Conservation (phyloP, 768 basidiomycete genomes). For the Boletus speciosus region DNA sequence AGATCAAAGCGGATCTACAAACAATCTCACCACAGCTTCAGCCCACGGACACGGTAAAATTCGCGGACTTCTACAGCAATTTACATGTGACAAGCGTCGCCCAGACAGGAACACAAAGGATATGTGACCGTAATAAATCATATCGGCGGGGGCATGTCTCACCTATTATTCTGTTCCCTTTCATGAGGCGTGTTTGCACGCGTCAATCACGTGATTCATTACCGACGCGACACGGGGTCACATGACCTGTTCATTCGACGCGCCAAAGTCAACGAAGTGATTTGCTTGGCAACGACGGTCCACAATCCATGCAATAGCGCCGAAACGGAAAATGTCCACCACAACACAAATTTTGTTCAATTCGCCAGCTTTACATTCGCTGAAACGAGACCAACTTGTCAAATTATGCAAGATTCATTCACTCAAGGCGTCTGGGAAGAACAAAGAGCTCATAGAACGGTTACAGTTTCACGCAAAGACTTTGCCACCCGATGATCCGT, state of each 20-base stretch:
- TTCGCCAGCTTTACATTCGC: constrained; percentile 76
- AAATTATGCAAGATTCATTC: constrained; percentile 83
- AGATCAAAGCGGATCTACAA: constrained; percentile 13
- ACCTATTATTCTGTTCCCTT: constrained; percentile 9
- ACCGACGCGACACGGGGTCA: constrained; percentile 10
- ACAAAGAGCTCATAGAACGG: constrained; percentile 63
- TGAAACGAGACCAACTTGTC: constrained; percentile 81
- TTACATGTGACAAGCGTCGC: not conserved
- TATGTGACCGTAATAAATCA: not conserved
- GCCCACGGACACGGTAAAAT: not conserved
- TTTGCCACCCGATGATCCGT: constrained; percentile 54
- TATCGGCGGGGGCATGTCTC: constrained; percentile 11
- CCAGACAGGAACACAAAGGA: not conserved
- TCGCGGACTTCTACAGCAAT: not conserved
- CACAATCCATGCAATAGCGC: constrained; percentile 6
- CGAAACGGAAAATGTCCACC: constrained; percentile 47
- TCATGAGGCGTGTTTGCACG: constrained; percentile 1
- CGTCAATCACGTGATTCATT: constrained; percentile 13
- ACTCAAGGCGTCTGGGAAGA: constrained; percentile 80
- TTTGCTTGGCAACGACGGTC: not conserved
- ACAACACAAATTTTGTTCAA: constrained; percentile 82
- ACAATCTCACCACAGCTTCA: not conserved
- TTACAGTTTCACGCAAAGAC: constrained; percentile 64
- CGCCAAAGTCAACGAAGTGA: constrained; percentile 17
- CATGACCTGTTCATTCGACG: constrained; percentile 10